A percentile compares a stretch with the other conserved stretches of the same genome.
These are phyloP conservation scores for Aspergillus puulaauensis DNA, from an alignment of 2,329 filamentous ascomycete genomes.

Conservation along the genomic window DNA sequence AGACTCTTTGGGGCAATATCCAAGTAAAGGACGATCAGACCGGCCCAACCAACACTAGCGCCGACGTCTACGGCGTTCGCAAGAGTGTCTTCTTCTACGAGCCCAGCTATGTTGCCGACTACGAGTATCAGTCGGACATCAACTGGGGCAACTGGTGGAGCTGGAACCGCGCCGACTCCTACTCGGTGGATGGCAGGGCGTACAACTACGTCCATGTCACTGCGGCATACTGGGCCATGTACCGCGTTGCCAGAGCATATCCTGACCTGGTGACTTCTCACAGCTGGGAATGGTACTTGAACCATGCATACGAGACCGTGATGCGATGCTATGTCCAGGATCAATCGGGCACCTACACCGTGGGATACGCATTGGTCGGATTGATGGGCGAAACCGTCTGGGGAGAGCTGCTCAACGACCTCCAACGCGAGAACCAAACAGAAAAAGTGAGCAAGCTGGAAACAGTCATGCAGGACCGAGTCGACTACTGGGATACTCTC, in stretches of 20 bases:
- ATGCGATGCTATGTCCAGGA: neutral
- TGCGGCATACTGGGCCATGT: conserved; percentile 58
- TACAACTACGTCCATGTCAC: conserved; percentile 62
- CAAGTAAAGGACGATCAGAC: conserved; percentile 38
- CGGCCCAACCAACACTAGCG: neutral
- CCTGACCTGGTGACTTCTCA: conserved; percentile 43
- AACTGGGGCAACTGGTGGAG: conserved; percentile 48
- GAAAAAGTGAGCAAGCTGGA: conserved; percentile 44
- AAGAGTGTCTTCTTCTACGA: conserved; percentile 61
- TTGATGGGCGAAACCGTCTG: conserved; percentile 63
- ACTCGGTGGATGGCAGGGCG: conserved; percentile 48
- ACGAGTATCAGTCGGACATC: conserved; percentile 44
- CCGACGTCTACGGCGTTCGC: conserved; percentile 45
- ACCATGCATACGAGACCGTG: conserved; percentile 54
- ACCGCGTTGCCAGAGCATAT: conserved; percentile 54
- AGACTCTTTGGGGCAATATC: conserved; percentile 52
- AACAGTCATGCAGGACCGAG: conserved; percentile 50
- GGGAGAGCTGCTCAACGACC: conserved; percentile 53
- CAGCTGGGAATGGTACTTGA: conserved; percentile 56
- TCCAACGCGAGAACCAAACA: conserved; percentile 49
- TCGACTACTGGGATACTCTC: conserved; percentile 51
- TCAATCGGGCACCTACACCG: neutral
- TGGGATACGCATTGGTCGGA: conserved; percentile 20
- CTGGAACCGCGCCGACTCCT: conserved; percentile 51
- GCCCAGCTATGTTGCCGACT: conserved; percentile 39